Conservation (phyloP, 768 basidiomycete species). For the Xanthoconium stramineum region DNA sequence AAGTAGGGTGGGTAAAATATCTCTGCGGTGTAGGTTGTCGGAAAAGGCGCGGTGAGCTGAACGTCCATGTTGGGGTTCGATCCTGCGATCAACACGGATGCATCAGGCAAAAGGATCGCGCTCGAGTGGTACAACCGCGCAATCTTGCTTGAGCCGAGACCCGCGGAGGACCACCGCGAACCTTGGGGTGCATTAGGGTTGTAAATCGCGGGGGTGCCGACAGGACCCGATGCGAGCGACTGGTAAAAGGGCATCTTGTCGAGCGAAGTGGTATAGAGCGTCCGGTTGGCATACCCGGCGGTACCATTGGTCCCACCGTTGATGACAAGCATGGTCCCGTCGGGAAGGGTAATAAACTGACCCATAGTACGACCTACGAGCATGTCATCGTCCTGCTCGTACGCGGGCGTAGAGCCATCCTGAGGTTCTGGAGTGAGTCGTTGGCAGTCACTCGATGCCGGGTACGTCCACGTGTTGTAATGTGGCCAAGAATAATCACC, state of each 20-base stretch:
- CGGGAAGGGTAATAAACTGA: slow-evolving; percentile 81
- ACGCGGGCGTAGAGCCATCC: slow-evolving; percentile 58
- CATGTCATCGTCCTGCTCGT: slow-evolving; percentile 74
- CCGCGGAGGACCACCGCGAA: slow-evolving; percentile 67
- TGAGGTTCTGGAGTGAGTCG: slow-evolving; percentile 82
- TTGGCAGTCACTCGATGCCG: slow-evolving; percentile 71
- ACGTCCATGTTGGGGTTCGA: slow-evolving; percentile 93
- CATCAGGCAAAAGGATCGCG: slow-evolving; percentile 86
- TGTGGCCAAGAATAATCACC: slow-evolving; percentile 75
- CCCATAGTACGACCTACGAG: slow-evolving; percentile 83
- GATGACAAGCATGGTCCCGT: slow-evolving; percentile 72
- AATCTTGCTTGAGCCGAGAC: slow-evolving; percentile 58
- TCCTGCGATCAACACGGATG: slow-evolving; percentile 83
- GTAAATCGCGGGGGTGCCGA: slow-evolving; percentile 79
- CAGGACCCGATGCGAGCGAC: slow-evolving; percentile 77
- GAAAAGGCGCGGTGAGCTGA: slow-evolving; percentile 56
- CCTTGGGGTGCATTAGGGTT: slow-evolving; percentile 72
- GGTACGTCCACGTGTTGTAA: slow-evolving; percentile 70
- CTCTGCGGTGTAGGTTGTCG: slow-evolving; percentile 80
- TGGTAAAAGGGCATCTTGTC: slow-evolving; percentile 64
- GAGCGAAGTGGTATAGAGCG: slow-evolving; percentile 40
- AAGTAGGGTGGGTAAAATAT: slow-evolving; percentile 93
- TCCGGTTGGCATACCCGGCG: slow-evolving; percentile 73
- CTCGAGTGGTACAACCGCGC: slow-evolving; percentile 89
- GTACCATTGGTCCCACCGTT: slow-evolving; percentile 87